A percentile compares a stretch with the other conserved stretches of the same genome.
Evolutionary conservation across 495 filamentous ascomycete genomes (phyloP).

Genomic region (Penicillium bovifimosum): DNA sequence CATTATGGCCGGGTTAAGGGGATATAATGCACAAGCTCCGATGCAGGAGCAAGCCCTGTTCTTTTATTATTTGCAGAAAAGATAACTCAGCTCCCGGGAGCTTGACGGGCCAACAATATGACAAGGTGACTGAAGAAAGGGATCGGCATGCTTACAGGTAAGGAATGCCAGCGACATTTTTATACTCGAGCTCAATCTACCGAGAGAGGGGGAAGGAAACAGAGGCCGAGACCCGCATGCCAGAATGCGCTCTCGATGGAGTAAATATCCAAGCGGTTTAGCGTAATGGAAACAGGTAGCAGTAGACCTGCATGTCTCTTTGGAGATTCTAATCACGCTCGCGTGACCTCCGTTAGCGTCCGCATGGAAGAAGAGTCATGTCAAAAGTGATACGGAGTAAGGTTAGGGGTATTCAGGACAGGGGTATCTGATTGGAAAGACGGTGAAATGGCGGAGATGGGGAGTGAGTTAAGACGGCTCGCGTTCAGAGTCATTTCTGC

Average conservation of each 20-base stretch:
- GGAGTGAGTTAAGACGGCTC: conserved; percentile 1
- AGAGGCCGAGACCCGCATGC: conserved; percentile 23
- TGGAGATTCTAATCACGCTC: conserved; percentile 10
- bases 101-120: conserved; percentile 5
- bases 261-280: conserved; percentile 10
- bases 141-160: conserved; percentile 24
- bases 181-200: conserved; percentile 25
- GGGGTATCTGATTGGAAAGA: neutral
- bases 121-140: conserved; percentile 11
- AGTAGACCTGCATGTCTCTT: conserved; percentile 20
- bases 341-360: conserved; percentile 21
- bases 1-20: conserved; percentile 23
- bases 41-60: conserved; percentile 17
- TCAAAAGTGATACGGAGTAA: conserved; percentile 11
- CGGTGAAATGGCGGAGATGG: neutral
- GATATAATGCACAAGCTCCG: conserved; percentile 21
- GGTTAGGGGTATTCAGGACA: conserved; percentile 10
- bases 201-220: conserved; percentile 7
- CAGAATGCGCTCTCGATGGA: conserved; percentile 16
- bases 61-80: conserved; percentile 13
- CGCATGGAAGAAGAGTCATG: conserved; percentile 9
- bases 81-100: conserved; percentile 5
- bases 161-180: conserved; percentile 33
- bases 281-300: conserved; percentile 9
- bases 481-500: no score